Evolutionary conservation across 164 flowering plant genomes (phyloP).

Genomic region (Chimonanthus praecox): DNA sequence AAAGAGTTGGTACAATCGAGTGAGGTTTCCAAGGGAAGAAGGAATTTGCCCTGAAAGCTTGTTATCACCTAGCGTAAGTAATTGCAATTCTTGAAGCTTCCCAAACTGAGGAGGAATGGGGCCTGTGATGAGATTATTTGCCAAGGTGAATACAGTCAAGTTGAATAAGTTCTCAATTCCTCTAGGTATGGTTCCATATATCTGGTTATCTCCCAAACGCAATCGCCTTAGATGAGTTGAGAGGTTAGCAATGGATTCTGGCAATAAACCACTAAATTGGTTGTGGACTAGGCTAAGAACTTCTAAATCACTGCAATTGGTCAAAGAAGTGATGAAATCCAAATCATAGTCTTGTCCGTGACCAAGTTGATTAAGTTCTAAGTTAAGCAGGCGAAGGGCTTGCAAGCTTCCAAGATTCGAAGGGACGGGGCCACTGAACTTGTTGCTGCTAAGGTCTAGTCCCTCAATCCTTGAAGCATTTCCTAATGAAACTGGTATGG

Average conservation of each 20-base stretch:
- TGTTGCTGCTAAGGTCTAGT: no score
- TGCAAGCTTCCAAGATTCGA: no score
- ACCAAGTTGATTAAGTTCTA: slow-evolving; percentile 10
- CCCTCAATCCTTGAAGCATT: no score
- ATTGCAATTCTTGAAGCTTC: slow-evolving; percentile 12
- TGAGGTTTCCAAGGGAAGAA: slow-evolving; percentile 23
- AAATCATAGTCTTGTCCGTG: not conserved
- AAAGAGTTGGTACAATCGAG: not conserved
- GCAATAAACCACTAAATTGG: slow-evolving; percentile 21
- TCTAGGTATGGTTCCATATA: slow-evolving; percentile 16
- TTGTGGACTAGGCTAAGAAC: not conserved
- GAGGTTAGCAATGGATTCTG: slow-evolving; percentile 17
- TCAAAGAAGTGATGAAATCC: slow-evolving; percentile 17
- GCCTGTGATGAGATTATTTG: slow-evolving; percentile 16
- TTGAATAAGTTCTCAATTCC: slow-evolving; percentile 17
- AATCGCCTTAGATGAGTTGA: slow-evolving; percentile 1
- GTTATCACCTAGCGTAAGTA: slow-evolving; percentile 6
- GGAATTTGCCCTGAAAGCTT: slow-evolving; percentile 22
- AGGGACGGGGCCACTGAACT: no score
- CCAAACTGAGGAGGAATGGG: slow-evolving; percentile 20
- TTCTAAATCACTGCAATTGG: slow-evolving; percentile 19
- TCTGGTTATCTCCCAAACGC: not conserved
- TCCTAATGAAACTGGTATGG: no score
- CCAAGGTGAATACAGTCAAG: not conserved
- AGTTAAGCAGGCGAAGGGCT: not conserved